phyloP scores from a whole-genome alignment of 805 yeast species.

The Yarrowia sp. region DNA sequence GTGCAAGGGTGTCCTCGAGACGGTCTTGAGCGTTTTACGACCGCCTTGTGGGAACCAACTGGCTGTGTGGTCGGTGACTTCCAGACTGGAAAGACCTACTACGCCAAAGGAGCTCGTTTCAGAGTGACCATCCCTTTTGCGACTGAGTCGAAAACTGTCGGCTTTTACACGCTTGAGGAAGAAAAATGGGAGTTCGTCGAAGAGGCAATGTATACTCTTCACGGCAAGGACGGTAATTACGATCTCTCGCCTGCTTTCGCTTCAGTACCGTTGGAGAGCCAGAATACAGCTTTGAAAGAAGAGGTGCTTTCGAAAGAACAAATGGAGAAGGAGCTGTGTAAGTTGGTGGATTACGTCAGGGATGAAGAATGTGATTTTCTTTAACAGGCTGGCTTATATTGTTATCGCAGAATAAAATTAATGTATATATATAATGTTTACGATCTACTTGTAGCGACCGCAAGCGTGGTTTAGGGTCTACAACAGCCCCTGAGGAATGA shows the following conservation, averaged over 20 bases:
- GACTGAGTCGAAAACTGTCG: background rate
- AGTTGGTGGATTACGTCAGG: too few relatives aligned
- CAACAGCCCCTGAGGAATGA: constrained; percentile 39
- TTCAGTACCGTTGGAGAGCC: too few relatives aligned
- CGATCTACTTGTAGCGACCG: too few relatives aligned
- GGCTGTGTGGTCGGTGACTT: constrained; percentile 3
- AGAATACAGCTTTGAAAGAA: too few relatives aligned
- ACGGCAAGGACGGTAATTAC: background rate
- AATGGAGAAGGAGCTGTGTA: too few relatives aligned
- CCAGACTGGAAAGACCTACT: background rate
- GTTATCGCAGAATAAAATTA: too few relatives aligned
- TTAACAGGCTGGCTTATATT: too few relatives aligned
- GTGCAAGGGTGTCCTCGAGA: background rate
- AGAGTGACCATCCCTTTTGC: background rate
- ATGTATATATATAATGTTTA: too few relatives aligned
- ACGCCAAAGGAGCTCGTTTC: background rate
- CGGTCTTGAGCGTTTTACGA: background rate
- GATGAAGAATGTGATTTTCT: too few relatives aligned
- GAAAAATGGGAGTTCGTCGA: background rate
- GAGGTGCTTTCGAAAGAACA: too few relatives aligned
- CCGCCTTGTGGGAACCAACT: background rate
- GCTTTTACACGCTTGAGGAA: background rate
- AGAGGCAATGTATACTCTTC: background rate
- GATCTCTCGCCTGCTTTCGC: too few relatives aligned
- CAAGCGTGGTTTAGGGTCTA: too few relatives aligned